Base-by-base conservation (phyloP, 345 rosid genomes). In the Euphorbia peplus region DNA sequence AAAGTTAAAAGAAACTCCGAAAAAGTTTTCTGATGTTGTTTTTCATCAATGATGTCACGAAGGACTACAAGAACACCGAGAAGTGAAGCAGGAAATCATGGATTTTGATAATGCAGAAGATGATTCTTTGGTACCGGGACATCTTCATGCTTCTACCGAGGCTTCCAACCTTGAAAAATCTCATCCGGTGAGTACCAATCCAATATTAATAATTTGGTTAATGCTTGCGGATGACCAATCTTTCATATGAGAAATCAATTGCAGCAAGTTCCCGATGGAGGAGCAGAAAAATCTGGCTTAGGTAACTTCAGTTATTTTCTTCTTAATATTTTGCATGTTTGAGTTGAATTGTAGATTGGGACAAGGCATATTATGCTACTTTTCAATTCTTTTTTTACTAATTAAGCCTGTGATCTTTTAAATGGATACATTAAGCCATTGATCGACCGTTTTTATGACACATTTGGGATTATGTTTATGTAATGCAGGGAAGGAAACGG, bases 211-310 rank as follows among this genome's bases (percentile, higher is more conserved):
- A 21, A 39, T 19, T 62, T 37, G 7, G 8, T 12, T 44, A 44
- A 41, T 46, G 55, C 28, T 21, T 19, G 12, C 11, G 25, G 13
- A 52, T 1, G 13, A 46, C 16, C 4, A 1, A 15, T 62, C 51
- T 19, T 41, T 21, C 7, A 39, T 12, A 44, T 11, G 18, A 3
- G 25, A 24, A 60, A 44, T 13, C 8, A 41, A 41, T 41, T 62
- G 32, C 51, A 62, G 66, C 39, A 62, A 39, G 14, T 62, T 41
- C 66, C 64, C 12, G 48, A 60, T 32, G 42, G 8, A 60, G 48
- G 48, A 37, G 35, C n/a, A 60, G 48, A 60, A 37, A 37, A 60
- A 13, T 44, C 37, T 32, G 37, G 37, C 37, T 32, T 3, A 3
- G 3, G 37, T 32, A 32, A 32, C 41, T 18, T 58, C 63, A n/a